Evolutionary conservation across 129 eudicot species (phyloP), one percentile per base, ranked within the genome.

Genomic region (Mikania micrantha): DNA sequence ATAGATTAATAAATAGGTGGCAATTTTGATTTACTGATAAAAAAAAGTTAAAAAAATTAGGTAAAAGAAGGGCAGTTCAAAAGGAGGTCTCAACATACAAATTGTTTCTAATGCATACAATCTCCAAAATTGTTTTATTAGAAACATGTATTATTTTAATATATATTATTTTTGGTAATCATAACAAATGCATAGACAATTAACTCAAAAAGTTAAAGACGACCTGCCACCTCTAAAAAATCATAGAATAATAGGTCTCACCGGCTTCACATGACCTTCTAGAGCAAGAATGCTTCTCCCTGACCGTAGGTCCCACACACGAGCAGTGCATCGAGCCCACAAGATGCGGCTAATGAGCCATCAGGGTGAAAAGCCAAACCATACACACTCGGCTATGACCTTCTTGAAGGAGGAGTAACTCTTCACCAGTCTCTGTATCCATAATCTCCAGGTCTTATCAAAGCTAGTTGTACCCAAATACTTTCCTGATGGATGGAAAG

Each of bases 191-290:
- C 36, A 56, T 4, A 12, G 5, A 5, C 38, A 4, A 56, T 12
- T 0, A 27, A 28, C 38, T 13, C 27, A 56, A 56, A 25, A 15
- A 45, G 0, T 3, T 11, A n/a, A 39, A 52, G 5, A 52, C 10
- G 58, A 17, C 1, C 20, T 52, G 31, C 17, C 16, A 52, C 32
- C 60, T 52, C n/a, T 52, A 27, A 5, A 21, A 31, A 40, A 56
- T 13, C n/a, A 66, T 35, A 42, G 6, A 25, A 11, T 8, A 32
- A 25, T 0, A 21, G 19, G 45, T 66, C 91, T 82, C 45, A 93
- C 99, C 50, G 96, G 96, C 70, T 93, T 93, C 67, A 93, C 96
- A 68, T 93, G 99, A 52, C 99, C 99, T 87, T 93, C 95, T 50
- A 93, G 72, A 60, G 96, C 82, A 81, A 93, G 99, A 70, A 93